phyloP scores from a whole-genome alignment of 148 eudicot species.

The Silene conica region DNA sequence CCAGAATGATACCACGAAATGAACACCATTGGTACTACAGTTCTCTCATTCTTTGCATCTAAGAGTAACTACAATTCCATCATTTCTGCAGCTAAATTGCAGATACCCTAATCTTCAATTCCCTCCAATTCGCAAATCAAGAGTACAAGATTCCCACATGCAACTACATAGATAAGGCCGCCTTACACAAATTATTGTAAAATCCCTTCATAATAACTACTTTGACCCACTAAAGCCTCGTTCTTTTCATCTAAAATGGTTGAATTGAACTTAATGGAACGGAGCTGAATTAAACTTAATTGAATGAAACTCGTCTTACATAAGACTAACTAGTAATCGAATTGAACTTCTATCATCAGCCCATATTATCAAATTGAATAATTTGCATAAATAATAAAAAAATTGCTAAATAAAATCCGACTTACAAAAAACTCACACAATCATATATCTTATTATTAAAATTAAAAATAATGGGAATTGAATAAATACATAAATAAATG shows the following conservation, averaged over 20 bases:
- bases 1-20: too few relatives aligned
- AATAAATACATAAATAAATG: background rate
- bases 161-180: background rate
- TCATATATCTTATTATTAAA: background rate
- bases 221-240: too few relatives aligned
- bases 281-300: too few relatives aligned
- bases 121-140: background rate
- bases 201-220: too few relatives aligned
- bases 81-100: background rate
- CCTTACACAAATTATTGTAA: too few relatives aligned
- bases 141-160: background rate
- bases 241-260: too few relatives aligned
- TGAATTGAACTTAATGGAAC: too few relatives aligned
- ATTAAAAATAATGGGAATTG: background rate
- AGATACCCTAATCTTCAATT: background rate
- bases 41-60: too few relatives aligned
- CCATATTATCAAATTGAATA: background rate
- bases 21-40: too few relatives aligned
- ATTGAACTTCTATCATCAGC: background rate
- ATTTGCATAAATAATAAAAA: background rate
- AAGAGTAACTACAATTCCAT: background rate
- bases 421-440: background rate
- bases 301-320: too few relatives aligned
- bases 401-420: background rate
- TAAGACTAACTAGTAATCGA: background rate